These are phyloP conservation scores for Pseudisothecium myosuroides DNA, from an alignment of 225 moss, liverwort and hornwort genomes.

Conservation along the genomic window DNA sequence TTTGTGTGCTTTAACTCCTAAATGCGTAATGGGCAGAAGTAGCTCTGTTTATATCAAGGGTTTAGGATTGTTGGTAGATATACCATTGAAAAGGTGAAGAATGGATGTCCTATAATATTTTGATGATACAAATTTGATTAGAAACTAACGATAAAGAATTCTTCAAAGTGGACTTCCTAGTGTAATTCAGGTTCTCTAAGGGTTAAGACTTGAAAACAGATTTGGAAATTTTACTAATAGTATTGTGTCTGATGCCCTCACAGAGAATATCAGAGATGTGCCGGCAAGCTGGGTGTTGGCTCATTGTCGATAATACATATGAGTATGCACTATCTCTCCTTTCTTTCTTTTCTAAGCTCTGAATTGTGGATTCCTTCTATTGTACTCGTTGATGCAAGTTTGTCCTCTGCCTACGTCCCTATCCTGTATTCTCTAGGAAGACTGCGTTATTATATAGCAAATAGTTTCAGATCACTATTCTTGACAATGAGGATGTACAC, in stretches of 20 bases:
- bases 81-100: neutral
- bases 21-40: neutral
- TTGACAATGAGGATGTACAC: neutral
- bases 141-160: neutral
- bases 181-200: too few relatives aligned
- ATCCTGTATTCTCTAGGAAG: neutral
- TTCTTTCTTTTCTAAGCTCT: too few relatives aligned
- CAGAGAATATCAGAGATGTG: constrained; percentile 97
- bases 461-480: neutral
- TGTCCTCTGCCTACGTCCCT: neutral
- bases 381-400: neutral
- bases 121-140: neutral
- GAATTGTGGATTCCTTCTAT: neutral
- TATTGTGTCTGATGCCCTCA: neutral
- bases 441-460: neutral
- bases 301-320: constrained; percentile 95
- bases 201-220: neutral
- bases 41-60: neutral
- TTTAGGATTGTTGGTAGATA: neutral
- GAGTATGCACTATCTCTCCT: constrained; percentile 45
- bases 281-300: constrained; percentile 73
- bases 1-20: too few relatives aligned
- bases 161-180: neutral
- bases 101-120: neutral
- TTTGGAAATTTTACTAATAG: neutral